Percentiles rank a stretch among this genome's conserved stretches.
Evolutionary conservation across 1,284 basidiomycete genomes (phyloP).

Genomic region (Neolentinus lepideus): DNA sequence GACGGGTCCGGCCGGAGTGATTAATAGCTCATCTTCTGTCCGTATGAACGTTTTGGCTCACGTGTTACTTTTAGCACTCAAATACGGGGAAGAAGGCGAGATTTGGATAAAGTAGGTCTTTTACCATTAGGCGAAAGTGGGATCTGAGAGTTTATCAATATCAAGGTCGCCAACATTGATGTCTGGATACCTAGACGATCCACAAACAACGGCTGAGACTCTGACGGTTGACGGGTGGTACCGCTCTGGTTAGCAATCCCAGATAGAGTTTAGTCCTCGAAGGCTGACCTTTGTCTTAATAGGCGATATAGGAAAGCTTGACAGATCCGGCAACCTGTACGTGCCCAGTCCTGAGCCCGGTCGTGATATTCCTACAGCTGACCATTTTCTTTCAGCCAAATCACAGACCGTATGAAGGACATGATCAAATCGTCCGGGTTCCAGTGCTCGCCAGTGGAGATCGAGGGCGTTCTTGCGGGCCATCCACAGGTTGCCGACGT

Average conservation of each 20-base stretch:
- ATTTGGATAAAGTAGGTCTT: not conserved
- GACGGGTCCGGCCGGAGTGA: not conserved
- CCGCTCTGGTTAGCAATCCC: not conserved
- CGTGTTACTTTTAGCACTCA: not conserved
- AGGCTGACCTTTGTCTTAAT: not conserved
- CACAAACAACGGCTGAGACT: not conserved
- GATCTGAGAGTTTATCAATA: too few relatives aligned
- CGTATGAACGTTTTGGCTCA: not conserved
- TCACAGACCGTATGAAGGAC: conserved; percentile 2
- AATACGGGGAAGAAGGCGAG: not conserved
- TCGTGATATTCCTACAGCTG: not conserved
- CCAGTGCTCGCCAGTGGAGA: conserved; percentile 2
- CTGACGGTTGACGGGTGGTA: not conserved
- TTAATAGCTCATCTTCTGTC: not conserved
- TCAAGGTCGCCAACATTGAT: not conserved
- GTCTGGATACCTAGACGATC: not conserved
- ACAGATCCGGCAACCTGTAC: not conserved
- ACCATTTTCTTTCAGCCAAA: not conserved
- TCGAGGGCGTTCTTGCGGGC: not conserved
- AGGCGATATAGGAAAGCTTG: conserved; percentile 1
- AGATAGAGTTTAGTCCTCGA: too few relatives aligned
- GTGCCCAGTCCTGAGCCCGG: not conserved
- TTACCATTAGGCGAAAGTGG: too few relatives aligned
- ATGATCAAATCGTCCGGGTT: conserved; percentile 2
- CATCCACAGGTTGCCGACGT: not conserved